Percentiles rank a stretch among this genome's conserved stretches.
Evolutionary conservation across 2,329 filamentous ascomycete species (phyloP).

Genomic region (Ascomycota sp.): DNA sequence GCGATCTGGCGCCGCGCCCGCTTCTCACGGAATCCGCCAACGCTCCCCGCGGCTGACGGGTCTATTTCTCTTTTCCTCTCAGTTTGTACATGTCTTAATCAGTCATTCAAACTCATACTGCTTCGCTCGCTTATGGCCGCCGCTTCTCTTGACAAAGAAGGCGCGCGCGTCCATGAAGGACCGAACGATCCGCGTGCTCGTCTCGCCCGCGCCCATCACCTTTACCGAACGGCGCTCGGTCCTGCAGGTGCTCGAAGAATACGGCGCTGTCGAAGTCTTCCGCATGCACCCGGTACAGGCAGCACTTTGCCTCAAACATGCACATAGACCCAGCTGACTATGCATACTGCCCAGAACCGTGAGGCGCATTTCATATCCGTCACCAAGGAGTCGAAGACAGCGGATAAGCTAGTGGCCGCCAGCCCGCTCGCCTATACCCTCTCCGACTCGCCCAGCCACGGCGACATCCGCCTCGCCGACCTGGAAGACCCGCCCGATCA

Average conservation of each 20-base stretch:
- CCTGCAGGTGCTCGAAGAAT: conserved; percentile 27
- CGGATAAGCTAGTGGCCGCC: conserved; percentile 15
- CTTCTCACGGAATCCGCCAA: too few species aligned
- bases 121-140: conserved; percentile 2
- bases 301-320: too few species aligned
- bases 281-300: conserved; percentile 12
- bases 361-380: conserved; percentile 29
- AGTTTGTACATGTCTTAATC: too few species aligned
- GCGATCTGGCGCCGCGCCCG: too few species aligned
- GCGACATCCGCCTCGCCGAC: conserved; percentile 14
- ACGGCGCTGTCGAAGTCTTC: conserved; percentile 31
- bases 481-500: neutral
- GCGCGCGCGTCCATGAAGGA: conserved; percentile 5
- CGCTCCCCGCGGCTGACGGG: too few species aligned
- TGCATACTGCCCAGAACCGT: conserved; percentile 16
- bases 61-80: too few species aligned
- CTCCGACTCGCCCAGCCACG: conserved; percentile 8
- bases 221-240: conserved; percentile 35
- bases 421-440: conserved; percentile 29
- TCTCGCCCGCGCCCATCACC: conserved; percentile 27
- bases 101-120: too few species aligned
- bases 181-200: conserved; percentile 27
- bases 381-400: conserved; percentile 18
- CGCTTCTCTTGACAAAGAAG: neutral
- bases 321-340: neutral